Percentiles rank a stretch among this genome's conserved stretches.
Evolutionary conservation across 2,329 filamentous ascomycete species (phyloP).

Genomic region (Cercospora beticola): DNA sequence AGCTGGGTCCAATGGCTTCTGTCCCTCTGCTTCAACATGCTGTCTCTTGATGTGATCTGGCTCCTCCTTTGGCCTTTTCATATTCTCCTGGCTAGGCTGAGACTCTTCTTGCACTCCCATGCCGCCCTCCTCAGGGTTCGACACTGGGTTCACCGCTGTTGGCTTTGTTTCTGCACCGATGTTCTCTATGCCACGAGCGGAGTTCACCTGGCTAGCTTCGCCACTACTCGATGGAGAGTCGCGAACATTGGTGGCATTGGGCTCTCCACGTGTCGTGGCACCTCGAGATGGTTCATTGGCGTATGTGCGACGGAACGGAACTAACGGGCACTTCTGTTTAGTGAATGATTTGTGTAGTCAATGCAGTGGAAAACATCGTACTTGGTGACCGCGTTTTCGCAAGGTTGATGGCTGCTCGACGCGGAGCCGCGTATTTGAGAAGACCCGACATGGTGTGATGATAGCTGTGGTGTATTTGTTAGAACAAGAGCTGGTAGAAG

Average conservation of each 20-base stretch:
- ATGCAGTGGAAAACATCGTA: not conserved
- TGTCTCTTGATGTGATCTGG: constrained; percentile 25
- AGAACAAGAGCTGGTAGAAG: not conserved
- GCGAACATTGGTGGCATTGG: not conserved
- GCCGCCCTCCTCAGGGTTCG: not conserved
- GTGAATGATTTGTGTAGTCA: not conserved
- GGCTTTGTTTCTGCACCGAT: not conserved
- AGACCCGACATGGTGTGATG: not conserved
- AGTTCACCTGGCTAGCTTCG: not conserved
- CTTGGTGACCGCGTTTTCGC: not conserved
- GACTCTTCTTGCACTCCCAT: not conserved
- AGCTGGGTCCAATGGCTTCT: constrained; percentile 27
- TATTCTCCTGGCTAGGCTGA: constrained; percentile 14
- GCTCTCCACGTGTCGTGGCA: not conserved
- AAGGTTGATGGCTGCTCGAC: not conserved
- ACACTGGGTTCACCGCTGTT: not conserved
- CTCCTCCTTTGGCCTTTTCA: constrained; percentile 25
- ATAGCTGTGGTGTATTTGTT: not conserved
- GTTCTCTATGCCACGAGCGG: not conserved
- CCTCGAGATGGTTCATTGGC: not conserved
- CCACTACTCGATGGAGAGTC: not conserved
- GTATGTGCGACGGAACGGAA: not conserved
- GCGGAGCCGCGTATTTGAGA: not conserved
- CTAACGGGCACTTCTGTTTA: not conserved
- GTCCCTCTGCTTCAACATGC: constrained; percentile 25